Conservation (phyloP, 805 yeast genomes). For the Alloascoidea africana region DNA sequence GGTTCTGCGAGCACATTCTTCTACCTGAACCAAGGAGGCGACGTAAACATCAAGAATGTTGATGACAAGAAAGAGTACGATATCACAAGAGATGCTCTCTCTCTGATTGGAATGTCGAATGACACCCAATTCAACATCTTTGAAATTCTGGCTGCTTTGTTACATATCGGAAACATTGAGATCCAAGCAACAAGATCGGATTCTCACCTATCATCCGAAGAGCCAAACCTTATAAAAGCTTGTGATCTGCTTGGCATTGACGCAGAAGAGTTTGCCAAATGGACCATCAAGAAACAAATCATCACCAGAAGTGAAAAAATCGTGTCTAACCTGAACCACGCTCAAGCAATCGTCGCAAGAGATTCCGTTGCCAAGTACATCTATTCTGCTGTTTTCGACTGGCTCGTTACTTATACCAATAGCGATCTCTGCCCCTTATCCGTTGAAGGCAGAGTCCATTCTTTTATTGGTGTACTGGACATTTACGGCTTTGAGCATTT, state of each 20-base stretch:
- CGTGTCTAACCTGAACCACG: constrained; percentile 63
- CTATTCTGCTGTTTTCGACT: constrained; percentile 84
- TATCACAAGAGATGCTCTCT: constrained; percentile 62
- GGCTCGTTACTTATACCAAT: constrained; percentile 83
- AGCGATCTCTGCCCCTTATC: constrained; percentile 67
- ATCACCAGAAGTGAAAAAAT: constrained; percentile 88
- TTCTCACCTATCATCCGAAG: constrained; percentile 72
- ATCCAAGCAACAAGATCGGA: constrained; percentile 74
- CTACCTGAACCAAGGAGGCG: constrained; percentile 86
- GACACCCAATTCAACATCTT: constrained; percentile 54
- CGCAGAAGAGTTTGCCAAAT: constrained; percentile 59
- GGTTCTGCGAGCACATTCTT: constrained; percentile 51
- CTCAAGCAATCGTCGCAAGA: constrained; percentile 80
- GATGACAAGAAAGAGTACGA: constrained; percentile 72
- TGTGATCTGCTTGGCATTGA: constrained; percentile 76
- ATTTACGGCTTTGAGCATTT: constrained; percentile 97
- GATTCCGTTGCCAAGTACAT: constrained; percentile 96
- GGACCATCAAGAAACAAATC: constrained; percentile 89
- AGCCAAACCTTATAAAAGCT: constrained; percentile 70
- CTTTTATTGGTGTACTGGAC: constrained; percentile 93
- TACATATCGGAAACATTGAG: constrained; percentile 88
- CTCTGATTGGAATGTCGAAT: constrained; percentile 57
- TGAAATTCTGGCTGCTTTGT: constrained; percentile 69
- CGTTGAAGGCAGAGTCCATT: constrained; percentile 37
- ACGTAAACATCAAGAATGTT: constrained; percentile 48